phyloP scores from a whole-genome alignment of 2,329 filamentous ascomycete species.

The Apiospora hydei region DNA sequence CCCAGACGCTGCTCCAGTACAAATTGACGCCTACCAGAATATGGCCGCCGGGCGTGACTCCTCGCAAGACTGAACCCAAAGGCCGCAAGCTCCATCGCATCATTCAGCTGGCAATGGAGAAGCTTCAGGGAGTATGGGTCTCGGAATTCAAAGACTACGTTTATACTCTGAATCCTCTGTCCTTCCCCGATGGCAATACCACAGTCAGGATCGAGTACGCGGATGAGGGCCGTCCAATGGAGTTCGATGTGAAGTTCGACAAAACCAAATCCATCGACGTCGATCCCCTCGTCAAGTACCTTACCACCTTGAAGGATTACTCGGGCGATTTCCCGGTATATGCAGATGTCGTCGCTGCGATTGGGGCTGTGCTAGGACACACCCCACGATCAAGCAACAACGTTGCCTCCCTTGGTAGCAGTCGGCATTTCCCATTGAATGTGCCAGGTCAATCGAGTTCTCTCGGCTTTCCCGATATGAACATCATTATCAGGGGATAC shows the following conservation, averaged over 20 bases:
- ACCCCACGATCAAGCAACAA: constrained; percentile 46
- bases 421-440: constrained; percentile 57
- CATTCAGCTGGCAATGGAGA: constrained; percentile 47
- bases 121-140: constrained; percentile 48
- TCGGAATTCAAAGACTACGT: constrained; percentile 61
- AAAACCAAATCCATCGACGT: constrained; percentile 49
- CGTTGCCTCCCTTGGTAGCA: constrained; percentile 52
- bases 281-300: constrained; percentile 51
- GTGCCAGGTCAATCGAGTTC: constrained; percentile 36
- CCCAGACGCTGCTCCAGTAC: constrained; percentile 53
- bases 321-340: constrained; percentile 56
- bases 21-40: constrained; percentile 46
- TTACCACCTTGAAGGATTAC: constrained; percentile 48
- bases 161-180: constrained; percentile 48
- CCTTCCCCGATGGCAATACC: constrained; percentile 39
- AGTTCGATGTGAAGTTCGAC: constrained; percentile 51
- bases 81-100: constrained; percentile 53
- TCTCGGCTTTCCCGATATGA: constrained; percentile 41
- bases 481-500: constrained; percentile 58
- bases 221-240: constrained; percentile 44
- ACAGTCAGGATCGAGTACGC: constrained; percentile 45
- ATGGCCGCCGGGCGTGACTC: constrained; percentile 25
- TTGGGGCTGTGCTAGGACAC: constrained; percentile 61
- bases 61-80: constrained; percentile 39
- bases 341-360: constrained; percentile 55